Base-by-base conservation (phyloP, 306 rosid species). In the Quercus rubra region DNA sequence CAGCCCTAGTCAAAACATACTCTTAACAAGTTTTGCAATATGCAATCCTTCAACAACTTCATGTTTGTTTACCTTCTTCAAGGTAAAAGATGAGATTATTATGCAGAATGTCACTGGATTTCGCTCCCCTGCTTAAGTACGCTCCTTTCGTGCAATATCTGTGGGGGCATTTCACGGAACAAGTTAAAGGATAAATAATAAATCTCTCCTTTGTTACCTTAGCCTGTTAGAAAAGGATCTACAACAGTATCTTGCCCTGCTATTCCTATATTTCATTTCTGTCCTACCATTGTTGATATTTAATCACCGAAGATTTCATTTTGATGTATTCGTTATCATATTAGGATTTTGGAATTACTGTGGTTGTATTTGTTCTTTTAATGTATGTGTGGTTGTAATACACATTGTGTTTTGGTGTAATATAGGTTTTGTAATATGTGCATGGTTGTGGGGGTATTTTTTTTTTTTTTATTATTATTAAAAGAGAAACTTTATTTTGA, bases 51-150 rank as follows among this genome's bases (percentile, higher is more conserved):
- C 98, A 94, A 83, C 98, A 94, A 76, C 98, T 92, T 56, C 97
- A 94, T 62, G 97, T 94, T 54, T 94, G 98, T 86, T 85, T 92
- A 79, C 98, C 97, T 15, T 91, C 94, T 30, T 87, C 97, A 17
- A 87, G 92, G 86, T 76, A 81, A 58, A 92, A 90, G 74, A 92
- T 97, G 67, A 91, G 98, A 75, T 82, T 94, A 69, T 81, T 94
- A 31, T 94, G 92, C 83, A 86, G 98, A 92, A 92, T 94, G 97
- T 94, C 98, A 19, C 78, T 94, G 51, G 98, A 94, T 80, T 94
- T 94, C 20, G 98, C 97, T 5, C 97, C 98, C 0, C 2, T 92
- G 63, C 91, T 94, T 74, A 94, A 89, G 88, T 91, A 92, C 73
- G 23, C 92, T 70, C 98, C 98, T 64, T 90, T 94, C 75, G 83